A percentile compares a stretch with the other conserved stretches of the same genome.
Evolutionary conservation across 2,329 filamentous ascomycete species (phyloP).

Genomic region (Aspergillus sp.): DNA sequence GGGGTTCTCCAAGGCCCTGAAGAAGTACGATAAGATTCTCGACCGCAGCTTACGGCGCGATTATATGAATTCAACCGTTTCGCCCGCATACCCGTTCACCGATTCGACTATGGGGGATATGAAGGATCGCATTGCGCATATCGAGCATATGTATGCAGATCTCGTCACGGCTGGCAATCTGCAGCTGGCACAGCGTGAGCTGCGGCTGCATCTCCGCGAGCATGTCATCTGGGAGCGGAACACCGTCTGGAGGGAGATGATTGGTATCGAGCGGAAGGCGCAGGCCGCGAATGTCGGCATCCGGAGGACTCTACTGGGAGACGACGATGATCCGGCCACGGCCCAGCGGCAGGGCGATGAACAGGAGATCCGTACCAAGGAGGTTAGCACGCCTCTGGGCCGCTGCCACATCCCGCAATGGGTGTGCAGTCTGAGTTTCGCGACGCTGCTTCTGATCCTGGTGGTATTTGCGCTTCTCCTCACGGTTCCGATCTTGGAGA

Average conservation of each 20-base stretch:
- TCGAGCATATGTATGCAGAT: slow-evolving; percentile 73
- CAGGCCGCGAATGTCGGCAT: slow-evolving; percentile 87
- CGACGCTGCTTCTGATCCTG: slow-evolving; percentile 63
- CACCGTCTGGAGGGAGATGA: slow-evolving; percentile 98
- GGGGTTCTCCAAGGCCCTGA: slow-evolving; percentile 90
- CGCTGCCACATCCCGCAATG: slow-evolving; percentile 67
- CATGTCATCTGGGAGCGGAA: slow-evolving; percentile 99
- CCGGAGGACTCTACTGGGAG: slow-evolving; percentile 67
- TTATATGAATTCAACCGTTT: slow-evolving; percentile 68
- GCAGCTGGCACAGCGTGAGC: slow-evolving; percentile 67
- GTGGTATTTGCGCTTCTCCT: slow-evolving; percentile 67
- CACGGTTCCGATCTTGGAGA: slow-evolving; percentile 70
- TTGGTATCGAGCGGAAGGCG: slow-evolving; percentile 89
- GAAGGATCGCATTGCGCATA: slow-evolving; percentile 60
- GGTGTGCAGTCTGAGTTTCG: slow-evolving; percentile 75
- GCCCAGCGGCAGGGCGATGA: slow-evolving; percentile 80
- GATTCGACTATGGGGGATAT: slow-evolving; percentile 61
- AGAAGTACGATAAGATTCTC: slow-evolving; percentile 97
- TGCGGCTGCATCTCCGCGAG: slow-evolving; percentile 83
- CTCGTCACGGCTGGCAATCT: slow-evolving; percentile 76
- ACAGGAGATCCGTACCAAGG: slow-evolving; percentile 54
- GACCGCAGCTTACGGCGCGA: slow-evolving; percentile 68
- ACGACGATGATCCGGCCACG: slow-evolving; percentile 58
- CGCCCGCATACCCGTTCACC: slow-evolving; percentile 73
- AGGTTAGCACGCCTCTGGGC: slow-evolving; percentile 71